Evolutionary conservation across 2,329 filamentous ascomycete genomes (phyloP).

Genomic region (Trichoderma lentiforme): DNA sequence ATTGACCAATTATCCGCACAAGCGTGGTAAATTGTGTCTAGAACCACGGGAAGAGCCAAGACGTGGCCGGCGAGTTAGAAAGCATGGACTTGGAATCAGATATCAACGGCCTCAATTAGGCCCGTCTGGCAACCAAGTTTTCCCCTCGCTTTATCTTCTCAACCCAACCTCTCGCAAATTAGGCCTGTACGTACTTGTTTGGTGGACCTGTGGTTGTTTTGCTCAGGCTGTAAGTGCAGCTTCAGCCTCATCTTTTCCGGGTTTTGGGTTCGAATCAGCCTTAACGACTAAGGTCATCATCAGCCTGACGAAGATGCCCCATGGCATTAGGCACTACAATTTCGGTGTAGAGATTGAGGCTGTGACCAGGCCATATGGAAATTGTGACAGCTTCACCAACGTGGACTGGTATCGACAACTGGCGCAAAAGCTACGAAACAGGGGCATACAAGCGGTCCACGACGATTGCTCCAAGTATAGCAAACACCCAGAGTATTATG

Average conservation of each 20-base stretch:
- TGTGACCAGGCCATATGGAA: slow-evolving; percentile 37
- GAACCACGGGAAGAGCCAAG: not conserved
- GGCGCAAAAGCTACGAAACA: slow-evolving; percentile 38
- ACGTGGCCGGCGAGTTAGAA: not conserved
- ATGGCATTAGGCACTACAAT: slow-evolving; percentile 32
- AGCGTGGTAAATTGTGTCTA: slow-evolving; percentile 4
- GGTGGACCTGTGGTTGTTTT: slow-evolving; percentile 8
- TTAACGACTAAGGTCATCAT: not conserved
- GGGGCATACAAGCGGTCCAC: slow-evolving; percentile 36
- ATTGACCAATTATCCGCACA: not conserved
- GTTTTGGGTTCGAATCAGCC: not conserved
- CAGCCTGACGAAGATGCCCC: slow-evolving; percentile 1
- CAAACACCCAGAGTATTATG: slow-evolving; percentile 42
- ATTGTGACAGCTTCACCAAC: slow-evolving; percentile 36
- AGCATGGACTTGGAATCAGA: not conserved
- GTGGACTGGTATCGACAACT: slow-evolving; percentile 41
- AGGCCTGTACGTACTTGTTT: not conserved
- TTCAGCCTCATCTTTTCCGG: not conserved
- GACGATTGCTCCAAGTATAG: slow-evolving; percentile 38
- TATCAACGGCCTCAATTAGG: not conserved
- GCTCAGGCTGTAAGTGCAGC: slow-evolving; percentile 21
- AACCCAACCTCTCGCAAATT: not conserved
- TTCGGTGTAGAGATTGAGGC: slow-evolving; percentile 41
- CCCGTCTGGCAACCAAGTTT: not conserved
- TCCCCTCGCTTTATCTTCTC: not conserved